Evolutionary conservation across 306 rosid species (phyloP).

Genomic region (Pyrus bretschneideri): DNA sequence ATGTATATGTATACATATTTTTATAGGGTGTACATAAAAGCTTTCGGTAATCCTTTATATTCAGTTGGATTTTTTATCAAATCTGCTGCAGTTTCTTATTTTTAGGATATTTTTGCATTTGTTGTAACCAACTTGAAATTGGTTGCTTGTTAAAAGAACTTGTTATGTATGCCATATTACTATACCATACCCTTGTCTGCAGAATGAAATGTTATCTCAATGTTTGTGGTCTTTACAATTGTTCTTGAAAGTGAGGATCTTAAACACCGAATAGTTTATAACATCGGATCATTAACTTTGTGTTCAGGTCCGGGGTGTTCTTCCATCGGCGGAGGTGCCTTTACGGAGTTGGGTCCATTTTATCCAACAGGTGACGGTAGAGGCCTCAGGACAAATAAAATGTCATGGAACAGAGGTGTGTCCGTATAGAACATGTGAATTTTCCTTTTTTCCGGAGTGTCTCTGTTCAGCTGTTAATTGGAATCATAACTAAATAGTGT

Average conservation of each 20-base stretch:
- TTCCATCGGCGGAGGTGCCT: not conserved
- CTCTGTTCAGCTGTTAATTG: too few species aligned
- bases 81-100: too few species aligned
- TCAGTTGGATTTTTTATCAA: not conserved
- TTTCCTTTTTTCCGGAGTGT: not conserved
- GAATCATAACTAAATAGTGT: not conserved
- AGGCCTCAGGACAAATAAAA: constrained; percentile 56
- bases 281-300: not conserved
- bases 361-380: constrained; percentile 72
- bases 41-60: not conserved
- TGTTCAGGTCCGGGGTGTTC: not conserved
- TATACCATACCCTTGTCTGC: not conserved
- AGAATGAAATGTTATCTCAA: not conserved
- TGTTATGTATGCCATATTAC: not conserved
- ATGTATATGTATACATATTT: too few species aligned
- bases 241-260: not conserved
- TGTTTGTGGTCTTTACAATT: not conserved
- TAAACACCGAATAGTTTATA: not conserved
- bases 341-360: constrained; percentile 84
- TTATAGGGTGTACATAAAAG: too few species aligned
- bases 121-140: not conserved
- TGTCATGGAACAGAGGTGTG: constrained; percentile 83
- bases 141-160: not conserved
- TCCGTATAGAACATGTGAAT: not conserved
- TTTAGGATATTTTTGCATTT: not conserved